These are phyloP conservation scores for Arthrobotrys megalospora DNA, from an alignment of 2,329 filamentous ascomycete species.

Conservation along the genomic window DNA sequence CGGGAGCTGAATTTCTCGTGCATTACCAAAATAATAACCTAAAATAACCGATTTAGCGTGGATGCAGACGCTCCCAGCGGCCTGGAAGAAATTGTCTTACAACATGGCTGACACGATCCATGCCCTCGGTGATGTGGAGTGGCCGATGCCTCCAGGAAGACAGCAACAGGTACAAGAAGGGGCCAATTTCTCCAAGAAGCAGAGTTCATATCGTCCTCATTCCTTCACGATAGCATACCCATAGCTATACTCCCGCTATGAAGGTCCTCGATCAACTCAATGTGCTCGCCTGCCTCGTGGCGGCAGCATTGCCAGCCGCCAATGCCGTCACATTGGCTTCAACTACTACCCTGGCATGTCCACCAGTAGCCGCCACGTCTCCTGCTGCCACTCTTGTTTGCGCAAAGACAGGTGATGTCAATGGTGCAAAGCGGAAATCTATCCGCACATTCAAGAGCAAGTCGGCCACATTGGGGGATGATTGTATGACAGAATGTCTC, in stretches of 20 bases:
- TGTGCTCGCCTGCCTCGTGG: slow-evolving; percentile 30
- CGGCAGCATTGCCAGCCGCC: slow-evolving; percentile 14
- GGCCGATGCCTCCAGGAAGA: neutral
- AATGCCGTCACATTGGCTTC: slow-evolving; percentile 17
- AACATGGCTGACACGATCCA: neutral
- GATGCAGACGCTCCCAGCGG: slow-evolving; percentile 18
- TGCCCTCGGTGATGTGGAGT: neutral
- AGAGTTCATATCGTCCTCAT: neutral
- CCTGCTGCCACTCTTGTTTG: slow-evolving; percentile 19
- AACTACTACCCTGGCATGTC: slow-evolving; percentile 7
- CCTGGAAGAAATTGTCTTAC: slow-evolving; percentile 1
- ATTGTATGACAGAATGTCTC: slow-evolving; percentile 29
- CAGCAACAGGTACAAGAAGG: slow-evolving; percentile 14
- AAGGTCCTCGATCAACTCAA: slow-evolving; percentile 21
- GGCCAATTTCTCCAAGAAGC: neutral
- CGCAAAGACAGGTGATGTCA: slow-evolving; percentile 31
- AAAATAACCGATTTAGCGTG: slow-evolving; percentile 7
- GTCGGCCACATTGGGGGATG: neutral
- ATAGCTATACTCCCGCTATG: slow-evolving; percentile 20
- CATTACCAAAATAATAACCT: neutral
- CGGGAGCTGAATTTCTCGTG: slow-evolving; percentile 6
- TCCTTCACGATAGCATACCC: slow-evolving; percentile 1
- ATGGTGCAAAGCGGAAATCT: slow-evolving; percentile 25
- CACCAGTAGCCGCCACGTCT: slow-evolving; percentile 16
- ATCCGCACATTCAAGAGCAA: slow-evolving; percentile 37